A percentile compares a stretch with the other conserved stretches of the same genome.
Evolutionary conservation across 306 rosid species (phyloP).

Genomic region (Quercus alba): DNA sequence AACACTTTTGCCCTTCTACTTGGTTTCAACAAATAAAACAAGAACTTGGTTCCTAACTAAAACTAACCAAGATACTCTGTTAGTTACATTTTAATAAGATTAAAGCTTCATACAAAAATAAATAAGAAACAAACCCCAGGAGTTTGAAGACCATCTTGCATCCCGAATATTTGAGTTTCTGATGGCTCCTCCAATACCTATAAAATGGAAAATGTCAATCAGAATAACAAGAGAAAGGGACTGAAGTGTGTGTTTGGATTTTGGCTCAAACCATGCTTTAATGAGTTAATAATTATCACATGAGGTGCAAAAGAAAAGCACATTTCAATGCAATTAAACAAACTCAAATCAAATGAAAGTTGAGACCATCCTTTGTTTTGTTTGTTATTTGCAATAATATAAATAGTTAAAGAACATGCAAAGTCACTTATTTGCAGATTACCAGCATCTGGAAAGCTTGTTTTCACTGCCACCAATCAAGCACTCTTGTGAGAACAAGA

Average conservation of each 20-base stretch:
- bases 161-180: conserved; percentile 45
- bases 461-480: conserved; percentile 55
- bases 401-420: conserved; percentile 45
- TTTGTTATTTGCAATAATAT: not conserved
- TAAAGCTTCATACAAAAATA: not conserved
- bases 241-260: not conserved
- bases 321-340: not conserved
- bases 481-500: conserved; percentile 14
- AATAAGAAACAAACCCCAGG: conserved; percentile 59
- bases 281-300: not conserved
- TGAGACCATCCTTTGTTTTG: not conserved
- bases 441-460: conserved; percentile 50
- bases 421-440: conserved; percentile 46
- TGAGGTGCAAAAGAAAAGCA: not conserved
- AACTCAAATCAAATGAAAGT: not conserved
- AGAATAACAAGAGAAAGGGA: not conserved
- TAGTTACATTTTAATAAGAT: not conserved
- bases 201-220: conserved; percentile 15
- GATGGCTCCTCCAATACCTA: conserved; percentile 70
- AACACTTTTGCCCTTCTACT: not conserved
- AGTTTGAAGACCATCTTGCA: conserved; percentile 57
- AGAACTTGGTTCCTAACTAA: not conserved
- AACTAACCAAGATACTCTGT: not conserved
- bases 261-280: not conserved
- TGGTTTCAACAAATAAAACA: not conserved